A percentile compares a stretch with the other conserved stretches of the same genome.
phyloP scores from a whole-genome alignment of 331 rosid genomes.

The Saraca asoca region DNA sequence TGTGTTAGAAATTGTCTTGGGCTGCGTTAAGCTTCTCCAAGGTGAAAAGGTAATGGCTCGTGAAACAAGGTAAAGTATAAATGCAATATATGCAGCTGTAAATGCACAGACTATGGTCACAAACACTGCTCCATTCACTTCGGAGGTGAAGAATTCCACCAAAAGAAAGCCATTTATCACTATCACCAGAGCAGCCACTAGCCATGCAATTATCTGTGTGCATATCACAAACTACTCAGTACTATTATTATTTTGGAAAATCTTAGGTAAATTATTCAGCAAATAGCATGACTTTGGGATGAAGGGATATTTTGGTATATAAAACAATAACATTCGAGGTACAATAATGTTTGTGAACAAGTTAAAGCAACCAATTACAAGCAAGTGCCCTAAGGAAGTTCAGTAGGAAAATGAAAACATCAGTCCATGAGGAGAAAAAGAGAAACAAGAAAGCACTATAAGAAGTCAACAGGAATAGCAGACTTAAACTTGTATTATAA shows the following conservation, averaged over 20 bases:
- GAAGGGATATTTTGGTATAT: not conserved
- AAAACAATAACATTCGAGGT: too few relatives aligned
- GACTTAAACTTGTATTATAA: too few relatives aligned
- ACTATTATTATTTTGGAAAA: not conserved
- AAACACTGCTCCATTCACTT: conserved; percentile 60
- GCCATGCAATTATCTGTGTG: conserved; percentile 70
- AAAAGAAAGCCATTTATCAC: conserved; percentile 85
- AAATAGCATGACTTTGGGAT: not conserved
- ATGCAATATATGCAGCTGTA: conserved; percentile 67
- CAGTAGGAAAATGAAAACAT: conserved; percentile 11
- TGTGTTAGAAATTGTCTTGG: conserved; percentile 42
- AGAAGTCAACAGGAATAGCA: too few relatives aligned
- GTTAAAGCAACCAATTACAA: conserved; percentile 23
- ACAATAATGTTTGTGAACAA: not conserved
- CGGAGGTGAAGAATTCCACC: conserved; percentile 71
- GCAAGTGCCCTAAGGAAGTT: conserved; percentile 7
- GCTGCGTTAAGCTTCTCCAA: conserved; percentile 40
- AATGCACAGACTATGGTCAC: conserved; percentile 40
- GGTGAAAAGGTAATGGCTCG: conserved; percentile 47
- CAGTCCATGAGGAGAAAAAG: conserved; percentile 10
- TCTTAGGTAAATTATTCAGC: not conserved
- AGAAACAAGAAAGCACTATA: not conserved
- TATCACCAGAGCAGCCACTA: conserved; percentile 89
- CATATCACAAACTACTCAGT: conserved; percentile 25
- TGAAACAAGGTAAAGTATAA: conserved; percentile 71